Evolutionary conservation across 805 yeast genomes (phyloP).

Genomic region (Wickerhamomyces subpelliculosus): DNA sequence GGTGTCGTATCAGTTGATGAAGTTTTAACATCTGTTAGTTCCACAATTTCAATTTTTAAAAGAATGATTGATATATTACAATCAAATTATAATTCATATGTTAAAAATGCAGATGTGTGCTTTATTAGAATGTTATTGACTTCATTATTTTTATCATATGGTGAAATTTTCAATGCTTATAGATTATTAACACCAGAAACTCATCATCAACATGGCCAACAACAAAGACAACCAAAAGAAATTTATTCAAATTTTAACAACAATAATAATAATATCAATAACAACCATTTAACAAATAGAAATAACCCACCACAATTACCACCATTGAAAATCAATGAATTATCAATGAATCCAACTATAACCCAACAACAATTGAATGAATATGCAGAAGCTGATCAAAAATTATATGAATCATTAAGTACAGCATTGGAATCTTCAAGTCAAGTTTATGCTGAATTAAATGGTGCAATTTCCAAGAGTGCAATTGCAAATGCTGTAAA

Average conservation of each 20-base stretch:
- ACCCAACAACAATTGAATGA: conserved; percentile 23
- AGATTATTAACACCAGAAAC: conserved; percentile 25
- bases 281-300: conserved; percentile 5
- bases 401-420: conserved; percentile 56
- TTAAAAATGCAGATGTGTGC: conserved; percentile 54
- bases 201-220: background rate
- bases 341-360: conserved; percentile 2
- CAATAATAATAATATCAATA: conserved; percentile 1
- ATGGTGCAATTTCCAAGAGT: conserved; percentile 56
- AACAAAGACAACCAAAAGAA: background rate
- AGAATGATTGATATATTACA: conserved; percentile 41
- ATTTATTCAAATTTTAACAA: background rate
- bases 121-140: conserved; percentile 58
- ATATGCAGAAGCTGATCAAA: conserved; percentile 54
- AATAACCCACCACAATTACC: conserved; percentile 14
- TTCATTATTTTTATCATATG: conserved; percentile 54
- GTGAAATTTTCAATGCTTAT: conserved; percentile 65
- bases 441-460: conserved; percentile 70
- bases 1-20: conserved; percentile 24
- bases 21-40: conserved; percentile 29
- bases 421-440: conserved; percentile 64
- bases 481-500: conserved; percentile 47
- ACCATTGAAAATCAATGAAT: conserved; percentile 13
- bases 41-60: conserved; percentile 41
- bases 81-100: conserved; percentile 40